Percentiles rank a stretch among this genome's conserved stretches.
These are phyloP conservation scores for Wilcoxina mikolae DNA, from an alignment of 495 filamentous ascomycete genomes.

Conservation along the genomic window DNA sequence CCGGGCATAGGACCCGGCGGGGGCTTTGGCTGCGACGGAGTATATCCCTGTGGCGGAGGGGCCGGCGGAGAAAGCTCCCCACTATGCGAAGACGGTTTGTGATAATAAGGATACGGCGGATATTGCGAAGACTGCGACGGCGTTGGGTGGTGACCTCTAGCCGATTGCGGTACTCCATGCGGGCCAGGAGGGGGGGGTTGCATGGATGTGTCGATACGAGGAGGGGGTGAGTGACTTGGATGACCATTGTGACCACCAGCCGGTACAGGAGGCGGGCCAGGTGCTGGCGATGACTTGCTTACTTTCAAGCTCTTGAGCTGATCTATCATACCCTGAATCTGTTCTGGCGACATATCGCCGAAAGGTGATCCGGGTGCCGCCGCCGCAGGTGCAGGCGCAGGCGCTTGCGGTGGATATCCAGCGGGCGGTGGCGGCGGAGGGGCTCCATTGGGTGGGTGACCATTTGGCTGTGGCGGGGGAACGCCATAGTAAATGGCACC, in stretches of 20 bases:
- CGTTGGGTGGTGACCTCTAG: conserved; percentile 5
- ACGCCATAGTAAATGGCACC: conserved; percentile 7
- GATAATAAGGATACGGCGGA: background rate
- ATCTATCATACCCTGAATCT: conserved; percentile 4
- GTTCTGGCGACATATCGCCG: conserved; percentile 7
- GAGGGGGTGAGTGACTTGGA: conserved; percentile 4
- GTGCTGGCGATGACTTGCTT: conserved; percentile 7
- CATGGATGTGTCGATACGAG: conserved; percentile 7
- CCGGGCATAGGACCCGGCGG: conserved; percentile 9
- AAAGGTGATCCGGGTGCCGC: background rate
- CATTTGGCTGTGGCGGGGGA: conserved; percentile 11
- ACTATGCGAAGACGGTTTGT: background rate
- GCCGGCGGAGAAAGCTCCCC: conserved; percentile 5
- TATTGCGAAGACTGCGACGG: background rate
- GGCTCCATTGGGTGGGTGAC: conserved; percentile 10
- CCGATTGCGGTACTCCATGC: conserved; percentile 8
- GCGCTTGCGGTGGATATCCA: background rate
- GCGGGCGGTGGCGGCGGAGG: conserved; percentile 6
- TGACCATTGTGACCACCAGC: background rate
- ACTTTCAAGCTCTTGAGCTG: conserved; percentile 9
- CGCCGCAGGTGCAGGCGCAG: conserved; percentile 3
- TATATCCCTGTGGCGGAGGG: conserved; percentile 8
- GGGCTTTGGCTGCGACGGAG: background rate
- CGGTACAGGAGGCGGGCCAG: conserved; percentile 8
- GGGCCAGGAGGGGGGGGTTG: conserved; percentile 5